phyloP scores from a whole-genome alignment of 2,329 filamentous ascomycete genomes.

The Phaeomoniella chlamydospora region DNA sequence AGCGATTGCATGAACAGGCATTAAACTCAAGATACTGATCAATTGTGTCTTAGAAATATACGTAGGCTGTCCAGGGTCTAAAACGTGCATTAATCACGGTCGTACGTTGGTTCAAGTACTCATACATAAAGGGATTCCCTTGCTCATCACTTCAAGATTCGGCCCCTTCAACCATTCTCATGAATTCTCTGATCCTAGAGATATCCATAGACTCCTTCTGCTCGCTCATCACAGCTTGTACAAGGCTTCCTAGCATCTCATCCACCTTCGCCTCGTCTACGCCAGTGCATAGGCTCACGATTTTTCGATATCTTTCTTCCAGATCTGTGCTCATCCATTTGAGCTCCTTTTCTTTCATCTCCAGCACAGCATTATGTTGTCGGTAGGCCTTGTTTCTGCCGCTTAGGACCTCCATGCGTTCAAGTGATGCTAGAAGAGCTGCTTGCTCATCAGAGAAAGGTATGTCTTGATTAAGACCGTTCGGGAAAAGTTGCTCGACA shows the following conservation, averaged over 20 bases:
- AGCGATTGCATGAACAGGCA: too few relatives aligned
- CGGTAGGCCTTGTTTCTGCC: conserved; percentile 58
- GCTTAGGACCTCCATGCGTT: conserved; percentile 45
- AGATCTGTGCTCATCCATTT: conserved; percentile 70
- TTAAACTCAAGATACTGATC: too few relatives aligned
- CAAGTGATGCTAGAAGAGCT: conserved; percentile 36
- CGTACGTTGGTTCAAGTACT: too few relatives aligned
- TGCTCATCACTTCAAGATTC: too few relatives aligned
- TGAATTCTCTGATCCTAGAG: conserved; percentile 60
- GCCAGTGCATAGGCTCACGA: conserved; percentile 75
- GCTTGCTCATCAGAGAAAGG: conserved; percentile 24
- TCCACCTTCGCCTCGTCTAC: conserved; percentile 70
- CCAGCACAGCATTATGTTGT: conserved; percentile 51
- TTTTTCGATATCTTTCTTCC: conserved; percentile 74
- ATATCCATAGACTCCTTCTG: conserved; percentile 55
- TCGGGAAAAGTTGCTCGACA: conserved; percentile 21
- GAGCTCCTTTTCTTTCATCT: conserved; percentile 53
- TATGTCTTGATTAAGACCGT: conserved; percentile 23
- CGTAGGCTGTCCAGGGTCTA: too few relatives aligned
- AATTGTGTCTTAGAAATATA: too few relatives aligned
- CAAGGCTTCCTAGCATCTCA: conserved; percentile 59
- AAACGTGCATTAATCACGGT: too few relatives aligned
- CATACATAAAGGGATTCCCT: too few relatives aligned
- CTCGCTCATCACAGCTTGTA: conserved; percentile 52
- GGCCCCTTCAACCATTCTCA: conserved; percentile 61